These are phyloP conservation scores for Cryphonectria parasitica DNA, from an alignment of 2,329 filamentous ascomycete species.

Conservation along the genomic window DNA sequence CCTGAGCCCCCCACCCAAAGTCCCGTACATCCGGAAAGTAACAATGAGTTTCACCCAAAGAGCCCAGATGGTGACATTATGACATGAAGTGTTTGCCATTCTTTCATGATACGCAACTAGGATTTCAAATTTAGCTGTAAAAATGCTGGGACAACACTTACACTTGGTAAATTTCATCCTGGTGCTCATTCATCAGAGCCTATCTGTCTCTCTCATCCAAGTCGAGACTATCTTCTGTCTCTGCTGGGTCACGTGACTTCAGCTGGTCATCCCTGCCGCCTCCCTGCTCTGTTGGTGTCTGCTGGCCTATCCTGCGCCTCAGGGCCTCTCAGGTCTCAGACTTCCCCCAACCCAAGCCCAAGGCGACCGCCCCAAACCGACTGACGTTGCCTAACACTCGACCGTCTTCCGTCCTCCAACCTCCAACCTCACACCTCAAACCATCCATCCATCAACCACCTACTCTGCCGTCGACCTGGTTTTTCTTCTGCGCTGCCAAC, in stretches of 20 bases:
- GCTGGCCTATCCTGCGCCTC: slow-evolving; percentile 13
- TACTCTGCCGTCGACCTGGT: slow-evolving; percentile 20
- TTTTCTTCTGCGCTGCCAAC: slow-evolving; percentile 26
- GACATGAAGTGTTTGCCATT: neutral
- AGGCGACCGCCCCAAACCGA: slow-evolving; percentile 5
- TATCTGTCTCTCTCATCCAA: neutral
- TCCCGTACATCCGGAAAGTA: neutral
- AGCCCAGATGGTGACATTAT: neutral
- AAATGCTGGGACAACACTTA: neutral
- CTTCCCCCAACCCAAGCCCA: neutral
- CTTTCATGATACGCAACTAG: neutral
- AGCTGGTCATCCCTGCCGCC: slow-evolving; percentile 3
- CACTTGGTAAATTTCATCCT: neutral
- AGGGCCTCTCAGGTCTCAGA: neutral
- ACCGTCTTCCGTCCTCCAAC: slow-evolving; percentile 19
- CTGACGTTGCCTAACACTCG: slow-evolving; percentile 29
- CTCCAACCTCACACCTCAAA: slow-evolving; percentile 25
- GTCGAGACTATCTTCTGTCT: neutral
- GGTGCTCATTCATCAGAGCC: neutral
- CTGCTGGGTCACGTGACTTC: neutral
- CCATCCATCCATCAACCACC: slow-evolving; percentile 30
- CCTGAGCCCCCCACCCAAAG: neutral
- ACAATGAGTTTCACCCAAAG: neutral
- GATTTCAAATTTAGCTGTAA: neutral
- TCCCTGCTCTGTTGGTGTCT: neutral